phyloP scores from a whole-genome alignment of 78 protist genomes.

The Chrysochromulina tobinii region DNA sequence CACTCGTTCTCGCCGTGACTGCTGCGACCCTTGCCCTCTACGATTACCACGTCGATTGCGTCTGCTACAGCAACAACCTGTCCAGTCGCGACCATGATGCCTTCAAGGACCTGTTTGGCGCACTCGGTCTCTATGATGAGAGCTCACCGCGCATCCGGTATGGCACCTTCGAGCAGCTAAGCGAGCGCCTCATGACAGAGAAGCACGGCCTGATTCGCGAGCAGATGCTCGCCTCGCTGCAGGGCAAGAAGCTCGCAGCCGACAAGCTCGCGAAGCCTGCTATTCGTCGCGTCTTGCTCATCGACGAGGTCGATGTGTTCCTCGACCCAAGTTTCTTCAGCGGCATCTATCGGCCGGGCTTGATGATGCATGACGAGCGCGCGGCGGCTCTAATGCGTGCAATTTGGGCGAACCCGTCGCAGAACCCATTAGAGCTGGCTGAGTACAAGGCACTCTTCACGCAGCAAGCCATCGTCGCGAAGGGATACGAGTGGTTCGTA shows the following conservation, averaged over 20 bases:
- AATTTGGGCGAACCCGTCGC: too few relatives aligned
- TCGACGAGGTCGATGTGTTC: slow-evolving; percentile 28
- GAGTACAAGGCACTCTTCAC: too few relatives aligned
- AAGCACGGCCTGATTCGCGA: neutral
- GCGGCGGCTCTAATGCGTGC: too few relatives aligned
- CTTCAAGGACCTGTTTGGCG: neutral
- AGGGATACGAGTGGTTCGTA: too few relatives aligned
- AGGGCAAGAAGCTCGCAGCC: neutral
- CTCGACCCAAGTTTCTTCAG: neutral
- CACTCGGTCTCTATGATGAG: neutral
- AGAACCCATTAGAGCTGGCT: too few relatives aligned
- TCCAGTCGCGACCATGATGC: slow-evolving; percentile 31
- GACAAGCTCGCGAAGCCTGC: too few relatives aligned
- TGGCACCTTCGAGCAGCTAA: neutral
- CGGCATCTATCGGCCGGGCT: neutral
- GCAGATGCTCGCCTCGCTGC: neutral
- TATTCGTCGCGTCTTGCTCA: neutral
- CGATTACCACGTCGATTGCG: slow-evolving; percentile 41
- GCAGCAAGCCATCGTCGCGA: too few relatives aligned
- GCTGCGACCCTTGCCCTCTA: slow-evolving; percentile 18
- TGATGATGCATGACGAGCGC: neutral
- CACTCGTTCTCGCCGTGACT: slow-evolving; percentile 41
- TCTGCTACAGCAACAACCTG: slow-evolving; percentile 57
- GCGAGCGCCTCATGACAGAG: neutral
- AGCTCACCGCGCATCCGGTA: neutral